These are phyloP conservation scores for Adiantum capillusveneris DNA, from an alignment of 75 land plant species.

Conservation along the genomic window DNA sequence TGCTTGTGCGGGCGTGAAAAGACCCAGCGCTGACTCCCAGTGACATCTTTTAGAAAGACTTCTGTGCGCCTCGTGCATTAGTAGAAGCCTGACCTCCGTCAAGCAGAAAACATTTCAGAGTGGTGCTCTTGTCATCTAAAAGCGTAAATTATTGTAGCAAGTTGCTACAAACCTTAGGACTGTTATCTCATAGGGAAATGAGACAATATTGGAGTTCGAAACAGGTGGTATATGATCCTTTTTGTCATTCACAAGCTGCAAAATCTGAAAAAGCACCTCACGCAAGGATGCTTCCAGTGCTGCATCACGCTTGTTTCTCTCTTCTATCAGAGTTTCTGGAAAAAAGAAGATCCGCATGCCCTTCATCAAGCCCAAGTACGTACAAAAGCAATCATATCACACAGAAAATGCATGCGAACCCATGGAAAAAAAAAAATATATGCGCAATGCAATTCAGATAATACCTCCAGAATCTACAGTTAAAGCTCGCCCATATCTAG, in stretches of 20 bases:
- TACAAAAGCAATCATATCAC: too few species aligned
- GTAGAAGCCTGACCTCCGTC: too few species aligned
- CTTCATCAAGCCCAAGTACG: too few species aligned
- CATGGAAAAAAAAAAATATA: too few species aligned
- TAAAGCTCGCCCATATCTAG: constrained; percentile 37
- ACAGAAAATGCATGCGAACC: too few species aligned
- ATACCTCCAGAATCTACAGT: constrained; percentile 1
- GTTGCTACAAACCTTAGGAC: constrained; percentile 57
- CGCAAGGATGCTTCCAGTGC: constrained; percentile 65
- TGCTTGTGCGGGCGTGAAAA: too few species aligned
- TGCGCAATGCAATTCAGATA: too few species aligned
- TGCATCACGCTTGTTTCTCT: constrained; percentile 45
- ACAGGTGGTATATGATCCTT: constrained; percentile 93
- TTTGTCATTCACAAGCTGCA: constrained; percentile 86
- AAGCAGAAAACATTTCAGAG: too few species aligned
- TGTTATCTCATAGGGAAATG: constrained; percentile 87
- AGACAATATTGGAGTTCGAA: constrained; percentile 44
- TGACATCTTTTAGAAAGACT: too few species aligned
- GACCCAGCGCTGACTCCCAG: too few species aligned
- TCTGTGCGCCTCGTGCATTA: too few species aligned
- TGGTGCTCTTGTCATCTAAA: not conserved
- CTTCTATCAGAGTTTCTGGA: constrained; percentile 55
- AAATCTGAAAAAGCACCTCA: constrained; percentile 74
- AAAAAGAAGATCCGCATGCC: too few species aligned
- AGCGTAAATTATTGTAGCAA: not conserved